Evolutionary conservation across 2,329 filamentous ascomycete genomes (phyloP), one percentile per base, ranked within the genome.

Genomic region (Colletotrichum scovillei): DNA sequence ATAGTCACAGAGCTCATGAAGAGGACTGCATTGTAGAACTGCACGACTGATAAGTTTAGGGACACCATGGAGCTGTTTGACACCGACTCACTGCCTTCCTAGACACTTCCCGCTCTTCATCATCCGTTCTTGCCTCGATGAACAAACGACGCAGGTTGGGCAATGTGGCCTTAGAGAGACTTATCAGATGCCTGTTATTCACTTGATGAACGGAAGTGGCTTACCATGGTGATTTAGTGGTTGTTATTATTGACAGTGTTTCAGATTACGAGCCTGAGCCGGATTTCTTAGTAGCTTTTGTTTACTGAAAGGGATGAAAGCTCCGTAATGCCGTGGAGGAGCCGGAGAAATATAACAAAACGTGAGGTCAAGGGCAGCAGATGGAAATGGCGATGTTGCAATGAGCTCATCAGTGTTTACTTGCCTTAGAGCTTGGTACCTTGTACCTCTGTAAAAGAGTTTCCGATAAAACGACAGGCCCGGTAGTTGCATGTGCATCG

Each of bases 1-100:
- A 98, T 91, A 8, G 96, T 95, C 28, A 99, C 94, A 0, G 97
- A 98, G 28, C 95, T 97, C 88, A 99, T 96, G 85, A 98, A 99
- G 2, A 98, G 87, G 1, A 98, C 95, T 0, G 97, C 91, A 79
- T 99, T 98, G 85, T 99, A 99, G 82, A 99, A 99, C 97, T 98
- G 78, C 8, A n/a, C 12, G 28, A 1, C n/a, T 3, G 14, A 14
- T 72, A 6, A 73, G 49, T 28, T 22, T 49, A 2, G 9, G 6
- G 6, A 26, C 24, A 46, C 28, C 19, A 42, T 53, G 19, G 65
- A 59, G 69, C 30, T 64, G 6, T 30, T n/a, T 49, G 14, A 11
- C 26, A 38, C 69, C 70, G 53, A 84, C 93, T 80, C 86, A 98
- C 97, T 65, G 97, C 97, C 83, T 92, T 97, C 77, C 97, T 89